phyloP scores from a whole-genome alignment of 768 basidiomycete genomes.

The Mycena vulgaris region DNA sequence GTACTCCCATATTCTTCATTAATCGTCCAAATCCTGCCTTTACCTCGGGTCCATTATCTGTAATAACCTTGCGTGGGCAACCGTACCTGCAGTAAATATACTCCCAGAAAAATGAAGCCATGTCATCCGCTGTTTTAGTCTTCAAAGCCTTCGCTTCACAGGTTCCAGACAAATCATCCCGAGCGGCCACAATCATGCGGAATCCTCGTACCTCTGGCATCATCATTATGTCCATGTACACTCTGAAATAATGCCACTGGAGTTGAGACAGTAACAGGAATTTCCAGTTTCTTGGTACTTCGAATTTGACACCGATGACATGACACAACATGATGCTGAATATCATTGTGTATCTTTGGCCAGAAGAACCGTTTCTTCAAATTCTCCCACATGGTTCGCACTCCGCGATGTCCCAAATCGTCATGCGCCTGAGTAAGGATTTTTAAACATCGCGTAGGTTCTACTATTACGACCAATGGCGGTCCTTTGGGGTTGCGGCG shows the following conservation, averaged over 20 bases:
- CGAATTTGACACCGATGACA: conserved; percentile 49
- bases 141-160: conserved; percentile 47
- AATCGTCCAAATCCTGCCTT: conserved; percentile 39
- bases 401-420: no score
- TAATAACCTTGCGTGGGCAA: no score
- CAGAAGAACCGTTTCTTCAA: conserved; percentile 44
- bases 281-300: conserved; percentile 30
- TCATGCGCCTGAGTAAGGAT: no score
- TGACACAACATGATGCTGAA: conserved; percentile 42
- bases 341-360: conserved; percentile 46
- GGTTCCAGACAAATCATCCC: conserved; percentile 49
- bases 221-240: conserved; percentile 47
- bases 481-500: conserved; percentile 19
- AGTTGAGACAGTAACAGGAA: conserved; percentile 32
- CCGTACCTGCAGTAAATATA: conserved; percentile 53
- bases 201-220: conserved; percentile 43
- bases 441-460: conserved; percentile 23
- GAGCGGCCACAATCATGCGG: no score
- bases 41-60: no score
- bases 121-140: conserved; percentile 20
- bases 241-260: conserved; percentile 38
- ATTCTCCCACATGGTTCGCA: conserved; percentile 28
- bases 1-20: conserved; percentile 29
- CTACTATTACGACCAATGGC: conserved; percentile 36
- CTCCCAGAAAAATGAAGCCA: conserved; percentile 50